Evolutionary conservation across 306 rosid genomes (phyloP).

Genomic region (Parietaria judaica): DNA sequence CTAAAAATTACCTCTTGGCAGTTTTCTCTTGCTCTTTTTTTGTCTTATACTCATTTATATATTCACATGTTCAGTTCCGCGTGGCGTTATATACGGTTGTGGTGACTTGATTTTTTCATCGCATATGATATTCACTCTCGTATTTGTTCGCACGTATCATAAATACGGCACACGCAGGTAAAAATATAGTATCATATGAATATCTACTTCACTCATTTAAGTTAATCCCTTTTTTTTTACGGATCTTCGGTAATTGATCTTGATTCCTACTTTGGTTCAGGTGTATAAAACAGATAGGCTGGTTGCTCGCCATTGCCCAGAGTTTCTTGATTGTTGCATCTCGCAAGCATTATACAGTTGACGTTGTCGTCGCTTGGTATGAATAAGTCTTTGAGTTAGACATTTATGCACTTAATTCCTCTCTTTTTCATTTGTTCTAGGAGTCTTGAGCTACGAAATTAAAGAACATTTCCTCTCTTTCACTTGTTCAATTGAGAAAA

Average conservation of each 20-base stretch:
- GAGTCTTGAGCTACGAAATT: too few species aligned
- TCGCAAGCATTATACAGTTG: conserved; percentile 97
- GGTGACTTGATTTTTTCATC: conserved; percentile 98
- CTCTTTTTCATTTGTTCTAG: too few species aligned
- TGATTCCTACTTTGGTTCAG: conserved; percentile 26
- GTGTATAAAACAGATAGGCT: conserved; percentile 67
- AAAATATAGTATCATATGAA: neutral
- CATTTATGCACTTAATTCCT: neutral
- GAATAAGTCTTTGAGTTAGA: conserved; percentile 3
- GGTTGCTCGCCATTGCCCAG: conserved; percentile 81
- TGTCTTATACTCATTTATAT: conserved; percentile 16
- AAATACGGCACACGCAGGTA: conserved; percentile 83
- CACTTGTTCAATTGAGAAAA: neutral
- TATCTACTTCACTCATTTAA: neutral
- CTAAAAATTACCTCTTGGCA: neutral
- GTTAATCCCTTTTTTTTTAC: neutral
- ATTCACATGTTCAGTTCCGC: conserved; percentile 64
- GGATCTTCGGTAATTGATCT: conserved; percentile 9
- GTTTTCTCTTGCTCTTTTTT: neutral
- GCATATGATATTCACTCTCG: conserved; percentile 91
- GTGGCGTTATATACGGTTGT: conserved; percentile 80
- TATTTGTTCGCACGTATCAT: conserved; percentile 80
- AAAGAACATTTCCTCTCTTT: neutral
- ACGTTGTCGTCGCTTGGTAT: conserved; percentile 97
- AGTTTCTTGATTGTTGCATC: conserved; percentile 91